Evolutionary conservation across 2,329 filamentous ascomycete species (phyloP).

Genomic region (Didymella lethalis): DNA sequence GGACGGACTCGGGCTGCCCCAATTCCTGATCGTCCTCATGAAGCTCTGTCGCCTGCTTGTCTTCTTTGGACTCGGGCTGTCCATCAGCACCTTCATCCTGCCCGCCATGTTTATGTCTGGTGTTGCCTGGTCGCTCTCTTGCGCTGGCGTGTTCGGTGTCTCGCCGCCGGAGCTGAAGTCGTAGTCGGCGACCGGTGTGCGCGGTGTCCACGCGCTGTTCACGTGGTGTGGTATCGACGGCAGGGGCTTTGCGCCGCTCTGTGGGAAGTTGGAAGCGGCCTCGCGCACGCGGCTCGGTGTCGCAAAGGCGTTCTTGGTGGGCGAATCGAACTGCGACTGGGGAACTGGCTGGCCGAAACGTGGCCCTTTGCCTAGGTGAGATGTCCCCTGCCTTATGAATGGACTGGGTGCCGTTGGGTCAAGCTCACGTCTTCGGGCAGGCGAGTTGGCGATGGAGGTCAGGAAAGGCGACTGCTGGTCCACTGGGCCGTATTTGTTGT

Average conservation of each 20-base stretch:
- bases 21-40: constrained; percentile 35
- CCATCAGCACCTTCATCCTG: constrained; percentile 40
- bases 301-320: constrained; percentile 56
- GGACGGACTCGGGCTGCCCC: constrained; percentile 49
- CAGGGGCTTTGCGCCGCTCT: constrained; percentile 48
- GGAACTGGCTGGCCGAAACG: constrained; percentile 33
- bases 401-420: constrained; percentile 10
- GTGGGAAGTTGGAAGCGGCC: constrained; percentile 59
- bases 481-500: constrained; percentile 56
- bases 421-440: constrained; percentile 52
- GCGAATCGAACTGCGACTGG: constrained; percentile 53
- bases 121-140: constrained; percentile 54
- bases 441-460: constrained; percentile 38
- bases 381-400: constrained; percentile 18
- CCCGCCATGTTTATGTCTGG: constrained; percentile 49
- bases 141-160: constrained; percentile 57
- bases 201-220: constrained; percentile 48
- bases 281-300: constrained; percentile 55
- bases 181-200: constrained; percentile 47
- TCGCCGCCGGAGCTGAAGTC: constrained; percentile 60
- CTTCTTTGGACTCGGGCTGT: constrained; percentile 46
- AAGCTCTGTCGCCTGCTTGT: constrained; percentile 41
- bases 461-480: constrained; percentile 59
- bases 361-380: constrained; percentile 15
- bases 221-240: constrained; percentile 46